Evolutionary conservation across 2,329 filamentous ascomycete genomes (phyloP).

Genomic region (Penicillium digitatum): DNA sequence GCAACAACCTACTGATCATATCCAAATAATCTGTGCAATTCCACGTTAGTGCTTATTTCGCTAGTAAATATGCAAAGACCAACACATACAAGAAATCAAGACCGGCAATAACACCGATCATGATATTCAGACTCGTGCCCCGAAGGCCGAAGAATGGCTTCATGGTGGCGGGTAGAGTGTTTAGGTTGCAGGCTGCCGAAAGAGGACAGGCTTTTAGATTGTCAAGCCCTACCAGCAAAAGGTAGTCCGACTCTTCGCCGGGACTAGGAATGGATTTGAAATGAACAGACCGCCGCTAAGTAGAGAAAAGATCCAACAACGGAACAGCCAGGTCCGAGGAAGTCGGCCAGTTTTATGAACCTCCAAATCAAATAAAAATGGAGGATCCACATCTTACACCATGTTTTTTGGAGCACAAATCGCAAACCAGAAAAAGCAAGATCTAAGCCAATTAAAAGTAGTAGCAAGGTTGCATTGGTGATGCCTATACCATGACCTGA

Average conservation of each 20-base stretch:
- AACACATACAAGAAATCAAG: slow-evolving; percentile 60
- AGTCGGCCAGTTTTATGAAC: slow-evolving; percentile 17
- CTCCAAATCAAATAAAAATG: neutral
- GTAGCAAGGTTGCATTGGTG: slow-evolving; percentile 3
- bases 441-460: neutral
- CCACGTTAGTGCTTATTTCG: neutral
- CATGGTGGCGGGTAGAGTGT: slow-evolving; percentile 20
- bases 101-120: slow-evolving; percentile 67
- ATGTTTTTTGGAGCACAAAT: neutral
- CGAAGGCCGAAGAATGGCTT: slow-evolving; percentile 60
- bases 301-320: slow-evolving; percentile 1
- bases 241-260: neutral
- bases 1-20: slow-evolving; percentile 58
- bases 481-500: neutral
- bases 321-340: slow-evolving; percentile 6
- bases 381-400: neutral
- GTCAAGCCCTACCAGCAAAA: slow-evolving; percentile 6
- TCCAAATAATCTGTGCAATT: slow-evolving; percentile 45
- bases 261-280: neutral
- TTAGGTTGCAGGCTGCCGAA: neutral
- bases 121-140: slow-evolving; percentile 63
- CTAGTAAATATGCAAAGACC: neutral
- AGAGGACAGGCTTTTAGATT: slow-evolving; percentile 2
- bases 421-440: neutral
- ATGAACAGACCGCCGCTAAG: neutral